Evolutionary conservation across 2,329 filamentous ascomycete genomes (phyloP), one percentile per base, ranked within the genome.

Genomic region (Claviceps africana): DNA sequence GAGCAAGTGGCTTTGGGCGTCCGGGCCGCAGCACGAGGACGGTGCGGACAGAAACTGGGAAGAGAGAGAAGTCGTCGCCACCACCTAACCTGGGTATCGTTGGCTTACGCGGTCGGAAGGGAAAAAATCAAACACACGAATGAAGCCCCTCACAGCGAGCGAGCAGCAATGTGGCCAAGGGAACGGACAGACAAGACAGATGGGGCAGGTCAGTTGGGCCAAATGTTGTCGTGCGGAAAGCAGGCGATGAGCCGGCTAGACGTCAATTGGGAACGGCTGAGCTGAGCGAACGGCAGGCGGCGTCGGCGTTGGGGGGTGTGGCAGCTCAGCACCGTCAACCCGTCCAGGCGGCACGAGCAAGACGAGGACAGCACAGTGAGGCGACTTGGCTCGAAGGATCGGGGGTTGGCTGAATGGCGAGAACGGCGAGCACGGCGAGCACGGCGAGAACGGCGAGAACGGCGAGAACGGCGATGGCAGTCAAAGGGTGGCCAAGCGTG

Each of bases 201-300:
- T 43, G 44, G 21, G 53, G 44, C 40, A 22, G 47, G 25, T 42
- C 35, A 50, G 53, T 42, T 42, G 31, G 43, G 46, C 40, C 49
- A 39, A n/a, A 22, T 30, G 8, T 43, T 22, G 15, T 28, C 22
- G 31, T 40, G 39, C 9, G 21, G 43, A 43, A 37, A 44, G 42
- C 51, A 49, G 43, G 31, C 22, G 42, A 39, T 22, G n/a, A 28
- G 31, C 28, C 47, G 22, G 25, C 10, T 9, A 43, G 42, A 47
- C 50, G 47, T 50, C 43, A 25, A 46, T 44, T 46, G 28, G 35
- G 42, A 47, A 9, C 9, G 28, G 42, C n/a, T 25, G 52, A 49
- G 48, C 52, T 54, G 45, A 51, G 46, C n/a, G 46, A 49, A 44
- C 53, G 47, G 53, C 53, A 54, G 50, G 50, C 53, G 49, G 45